These are phyloP conservation scores for Cordyceps fumosorosea DNA, from an alignment of 2,329 filamentous ascomycete species.

Conservation along the genomic window DNA sequence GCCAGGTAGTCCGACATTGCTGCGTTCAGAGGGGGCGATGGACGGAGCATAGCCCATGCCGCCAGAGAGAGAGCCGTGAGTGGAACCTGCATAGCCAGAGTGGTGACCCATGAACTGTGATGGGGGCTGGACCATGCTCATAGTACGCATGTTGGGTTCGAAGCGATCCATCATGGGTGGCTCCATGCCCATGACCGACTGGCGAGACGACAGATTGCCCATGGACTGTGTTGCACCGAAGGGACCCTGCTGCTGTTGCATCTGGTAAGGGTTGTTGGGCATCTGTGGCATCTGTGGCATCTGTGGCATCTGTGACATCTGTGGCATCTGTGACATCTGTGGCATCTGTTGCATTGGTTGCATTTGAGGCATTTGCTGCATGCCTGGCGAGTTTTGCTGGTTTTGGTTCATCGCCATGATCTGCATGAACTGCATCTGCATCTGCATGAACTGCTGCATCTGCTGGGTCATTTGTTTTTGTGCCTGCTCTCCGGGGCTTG, in stretches of 20 bases:
- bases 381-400: conserved; percentile 20
- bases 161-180: conserved; percentile 35
- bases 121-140: conserved; percentile 77
- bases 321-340: conserved; percentile 23
- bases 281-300: conserved; percentile 23
- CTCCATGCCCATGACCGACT: conserved; percentile 40
- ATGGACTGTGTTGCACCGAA: conserved; percentile 33
- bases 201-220: conserved; percentile 36
- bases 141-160: conserved; percentile 54
- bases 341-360: conserved; percentile 23
- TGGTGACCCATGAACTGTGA: conserved; percentile 49
- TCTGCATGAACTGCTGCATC: conserved; percentile 83
- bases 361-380: conserved; percentile 18
- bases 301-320: conserved; percentile 21
- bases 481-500: conserved; percentile 61
- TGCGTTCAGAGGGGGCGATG: conserved; percentile 91
- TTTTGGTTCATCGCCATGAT: conserved; percentile 54
- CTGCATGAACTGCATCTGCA: conserved; percentile 94
- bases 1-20: conserved; percentile 83
- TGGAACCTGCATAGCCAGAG: conserved; percentile 26
- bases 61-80: conserved; percentile 21
- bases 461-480: conserved; percentile 77
- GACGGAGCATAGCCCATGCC: conserved; percentile 71
- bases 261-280: conserved; percentile 22
- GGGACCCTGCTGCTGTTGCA: conserved; percentile 21